A percentile compares a stretch with the other conserved stretches of the same genome.
Conservation (phyloP, 371 early-diverging fungal genomes). For the Mucor racemosus region DNA sequence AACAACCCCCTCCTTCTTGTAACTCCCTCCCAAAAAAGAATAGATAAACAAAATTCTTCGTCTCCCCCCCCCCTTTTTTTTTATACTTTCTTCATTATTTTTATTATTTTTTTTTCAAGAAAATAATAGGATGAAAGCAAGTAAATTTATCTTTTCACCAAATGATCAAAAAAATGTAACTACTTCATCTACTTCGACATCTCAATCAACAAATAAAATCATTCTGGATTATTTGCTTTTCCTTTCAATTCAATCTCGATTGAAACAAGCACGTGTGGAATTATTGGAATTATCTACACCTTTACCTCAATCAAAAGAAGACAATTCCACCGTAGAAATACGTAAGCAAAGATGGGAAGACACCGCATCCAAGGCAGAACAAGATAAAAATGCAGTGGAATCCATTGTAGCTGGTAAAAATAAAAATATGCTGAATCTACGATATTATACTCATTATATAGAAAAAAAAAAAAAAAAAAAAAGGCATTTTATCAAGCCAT, state of each 20-base stretch:
- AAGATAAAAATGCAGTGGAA: slow-evolving; percentile 59
- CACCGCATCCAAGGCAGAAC: slow-evolving; percentile 49
- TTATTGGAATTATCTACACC: slow-evolving; percentile 45
- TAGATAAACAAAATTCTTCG: slow-evolving; percentile 1
- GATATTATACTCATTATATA: neutral
- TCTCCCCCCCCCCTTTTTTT: neutral
- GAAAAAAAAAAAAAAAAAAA: neutral
- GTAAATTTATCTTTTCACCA: slow-evolving; percentile 16
- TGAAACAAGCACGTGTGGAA: slow-evolving; percentile 45
- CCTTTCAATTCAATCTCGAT: slow-evolving; percentile 64
- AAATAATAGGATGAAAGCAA: slow-evolving; percentile 16
- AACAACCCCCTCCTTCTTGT: neutral
- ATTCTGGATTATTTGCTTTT: slow-evolving; percentile 67
- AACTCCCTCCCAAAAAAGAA: neutral
- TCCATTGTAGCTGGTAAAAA: slow-evolving; percentile 51
- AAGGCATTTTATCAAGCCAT: slow-evolving; percentile 63
- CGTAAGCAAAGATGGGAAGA: slow-evolving; percentile 48
- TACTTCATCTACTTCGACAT: neutral
- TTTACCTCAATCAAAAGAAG: slow-evolving; percentile 26
- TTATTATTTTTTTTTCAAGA: neutral
- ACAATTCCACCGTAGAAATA: slow-evolving; percentile 28
- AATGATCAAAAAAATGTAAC: slow-evolving; percentile 15
- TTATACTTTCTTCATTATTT: neutral
- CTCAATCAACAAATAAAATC: slow-evolving; percentile 58
- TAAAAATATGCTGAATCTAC: too few species aligned